Base-by-base conservation (phyloP, 192 early-diverging fungal species). In the Glomus cerebriforme region DNA sequence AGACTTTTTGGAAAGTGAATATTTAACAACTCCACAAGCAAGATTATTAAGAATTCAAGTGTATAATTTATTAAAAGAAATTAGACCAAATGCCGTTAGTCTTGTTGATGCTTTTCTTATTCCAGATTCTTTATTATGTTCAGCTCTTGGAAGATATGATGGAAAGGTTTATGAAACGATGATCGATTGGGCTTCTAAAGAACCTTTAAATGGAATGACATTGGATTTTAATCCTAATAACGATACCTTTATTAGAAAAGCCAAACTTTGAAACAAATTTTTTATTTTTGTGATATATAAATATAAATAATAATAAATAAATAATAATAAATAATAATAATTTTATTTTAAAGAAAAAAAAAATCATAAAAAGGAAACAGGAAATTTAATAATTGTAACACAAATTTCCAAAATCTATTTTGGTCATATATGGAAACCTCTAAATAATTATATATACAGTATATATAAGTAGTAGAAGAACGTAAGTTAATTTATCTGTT, bases 41-140 rank as follows among this genome's bases (percentile, higher is more conserved):
- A 75, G 76, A 5, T 79, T 86, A 85, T 66, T 95, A 49, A 89
- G 88, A 75, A 59, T 77, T 13, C 77, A 82, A 1, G 82, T 93
- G 67, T 86, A 89, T 34, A 82, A 78, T 19, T 62, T 90, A 9
- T 87, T 94, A 64, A 87, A 87, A 63, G 88, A 90, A 37, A 83
- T 97, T 9, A 87, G 94, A 15, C 89, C 88, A 66, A 89, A 97
- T 80, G 93, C 92, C 12, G 89, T 97, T 27, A 84, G 92, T 0
- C 85, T 97, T 10, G 93, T 94, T 24, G 95, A 97, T 64, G 89
- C 94, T 0, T 95, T 93, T 86, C 89, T 87, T 31, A 82, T 94
- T 34, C 87, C 92, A 0, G 94, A 97, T 65, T 90, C 91, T 74
- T 85, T 88, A 47, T 86, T 95, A 22, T 89, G 94, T 86, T 92